Evolutionary conservation across 352 stramenopile species (phyloP), one percentile per base, ranked within the genome.

Genomic region (Globisporangium echinulatum): DNA sequence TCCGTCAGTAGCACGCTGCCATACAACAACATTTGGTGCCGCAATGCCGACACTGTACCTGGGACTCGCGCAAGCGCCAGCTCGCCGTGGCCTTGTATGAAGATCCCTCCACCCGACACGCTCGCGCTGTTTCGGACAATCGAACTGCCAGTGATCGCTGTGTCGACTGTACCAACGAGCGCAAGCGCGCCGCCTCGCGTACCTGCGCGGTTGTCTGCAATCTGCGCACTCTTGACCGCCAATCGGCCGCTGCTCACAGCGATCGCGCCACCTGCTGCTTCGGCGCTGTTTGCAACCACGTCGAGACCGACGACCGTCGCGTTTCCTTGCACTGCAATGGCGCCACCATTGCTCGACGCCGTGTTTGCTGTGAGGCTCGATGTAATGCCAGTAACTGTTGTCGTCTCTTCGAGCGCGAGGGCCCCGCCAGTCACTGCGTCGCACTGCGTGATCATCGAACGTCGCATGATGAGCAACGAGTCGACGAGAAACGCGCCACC

Each of bases 401-500:
- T 52, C 8, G 17, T 9, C 1, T 25, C 37, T 4, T 25, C 13
- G 6, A 68, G 17, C 15, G 58, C 57, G 1, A 64, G 52, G 0
- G 62, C 47, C 2, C 62, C 62, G 19, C 62, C 62, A 19, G 43
- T 51, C 2, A 15, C 47, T 1, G 51, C 56, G 13, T 11, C 52
- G 13, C 62, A 59, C 3, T 36, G n/a, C 9, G 62, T 50, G 25
- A 68, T 50, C 15, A 61, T 64, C 0, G 62, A 64, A 2, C 54
- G 25, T 6, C 5, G 46, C 11, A 68, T 48, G 8, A 13, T 37
- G 5, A 68, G 37, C 17, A 49, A 43, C 6, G 62, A 64, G 9
- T 39, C 58, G 50, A 42, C 17, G 17, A 81, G 59, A 14, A 50
- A 62, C 2, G 77, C 9, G 7, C 59, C 72, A 7, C 72, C 72